Evolutionary conservation across 805 yeast genomes (phyloP), one percentile per base, ranked within the genome.

Genomic region (Teunomyces lycoperdinae): DNA sequence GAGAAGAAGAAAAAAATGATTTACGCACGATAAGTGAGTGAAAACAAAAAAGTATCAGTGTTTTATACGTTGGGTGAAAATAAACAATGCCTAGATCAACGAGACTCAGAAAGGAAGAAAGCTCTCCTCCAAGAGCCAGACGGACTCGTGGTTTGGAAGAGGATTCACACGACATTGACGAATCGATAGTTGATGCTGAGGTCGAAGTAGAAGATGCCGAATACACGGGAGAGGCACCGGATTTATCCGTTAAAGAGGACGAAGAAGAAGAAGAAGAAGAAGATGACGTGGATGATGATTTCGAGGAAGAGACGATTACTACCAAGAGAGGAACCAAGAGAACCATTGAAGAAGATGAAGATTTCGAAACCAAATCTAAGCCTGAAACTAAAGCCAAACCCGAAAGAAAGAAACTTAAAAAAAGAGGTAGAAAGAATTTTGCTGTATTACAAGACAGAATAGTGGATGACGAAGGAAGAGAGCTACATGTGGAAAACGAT

Each of bases 401-500:
- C 3, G 41, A 38, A 8, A 38, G 13, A 14, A 38, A 38, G 14
- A 38, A 20, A 3, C 57, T 52, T 27, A 53, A 53, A 39, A 53
- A 49, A 35, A 47, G 56, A 44, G 57, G 57, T 10, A 66, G 78
- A 47, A 70, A 73, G 57, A 71, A 65, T 57, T 67, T 70, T 43
- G 64, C 64, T 5, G 52, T 64, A 16, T 57, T 64, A 6, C 76
- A 69, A 38, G 81, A 58, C 34, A 68, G 78, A 28, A 68, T 70
- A 14, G 70, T 78, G 33, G 90, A 87, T 59, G 87, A 80, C 40
- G 79, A 82, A 26, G 96, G 95, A 1, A 79, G 81, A 48, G 84
- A 85, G 11, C 70, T 82, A 45, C 74, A 76, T 27, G 76, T 91
- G 5, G 72, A 71, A 17, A 79, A 85, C 59, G 96, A 90, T 61